Base-by-base conservation (phyloP, 805 yeast genomes). In the Pichia sporocuriosa region DNA sequence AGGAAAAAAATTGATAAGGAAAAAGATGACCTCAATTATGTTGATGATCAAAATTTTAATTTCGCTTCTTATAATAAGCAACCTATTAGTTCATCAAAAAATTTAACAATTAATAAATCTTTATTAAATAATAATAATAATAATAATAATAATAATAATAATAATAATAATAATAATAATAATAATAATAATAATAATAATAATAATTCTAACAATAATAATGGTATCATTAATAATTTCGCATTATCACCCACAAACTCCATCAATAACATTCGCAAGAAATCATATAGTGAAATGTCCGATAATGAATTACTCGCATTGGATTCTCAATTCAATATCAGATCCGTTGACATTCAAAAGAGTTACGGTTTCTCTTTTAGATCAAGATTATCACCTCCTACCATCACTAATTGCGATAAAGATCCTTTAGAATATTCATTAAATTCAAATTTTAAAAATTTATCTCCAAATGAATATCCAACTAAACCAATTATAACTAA, bases 261-360 rank as follows among this genome's bases (percentile, higher is more conserved):
- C 29, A 32, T 31, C 38, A 36, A 40, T 26, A 43, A 43, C 42
- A 24, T 29, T 16, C 45, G 73, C 22, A 57, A 74, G 41, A 71
- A 73, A 49, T 68, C 73, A 35, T 69, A 70, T 48, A 64, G 70
- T 26, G 75, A 65, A 13, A 69, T 75, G 77, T 65, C 78, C 13
- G 66, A 71, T 53, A 76, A 72, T 43, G 80, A 75, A 54, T 60
- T 75, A 43, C 54, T 74, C 58, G 75, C 73, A 11, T 58, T 75
- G 46, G 81, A 75, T 55, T 69, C 74, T 2, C 80, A 75, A 49
- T 75, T 65, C 53, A 61, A 65, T 42, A 61, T 68, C 19, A 59
- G 62, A 44, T 56, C 62, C 2, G 54, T 65, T 21, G 64, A 72
- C 46, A 55, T 73, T 40, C 67, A 66, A 39, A 50, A 51, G 35